Evolutionary conservation across 768 basidiomycete genomes (phyloP).

Genomic region (Russula abietina): DNA sequence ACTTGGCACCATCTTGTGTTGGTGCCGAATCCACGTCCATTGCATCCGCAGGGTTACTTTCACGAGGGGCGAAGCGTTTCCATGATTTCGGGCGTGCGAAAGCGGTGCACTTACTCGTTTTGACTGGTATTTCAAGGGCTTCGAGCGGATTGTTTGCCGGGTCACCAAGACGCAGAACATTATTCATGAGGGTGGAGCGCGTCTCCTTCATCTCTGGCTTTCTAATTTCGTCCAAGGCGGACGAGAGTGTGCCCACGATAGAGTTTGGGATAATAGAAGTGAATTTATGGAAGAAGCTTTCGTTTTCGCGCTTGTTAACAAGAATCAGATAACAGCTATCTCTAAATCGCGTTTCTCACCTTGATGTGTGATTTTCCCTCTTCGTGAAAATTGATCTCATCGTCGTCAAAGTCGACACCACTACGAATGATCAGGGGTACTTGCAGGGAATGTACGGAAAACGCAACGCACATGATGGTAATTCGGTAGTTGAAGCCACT

Average conservation of each 20-base stretch:
- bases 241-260: slow-evolving; percentile 56
- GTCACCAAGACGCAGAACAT: slow-evolving; percentile 74
- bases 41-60: slow-evolving; percentile 29
- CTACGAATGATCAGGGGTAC: slow-evolving; percentile 36
- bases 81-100: slow-evolving; percentile 61
- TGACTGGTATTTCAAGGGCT: slow-evolving; percentile 67
- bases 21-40: slow-evolving; percentile 29
- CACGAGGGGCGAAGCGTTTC: slow-evolving; percentile 63
- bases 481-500: slow-evolving; percentile 50
- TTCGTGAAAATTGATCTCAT: slow-evolving; percentile 55
- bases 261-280: slow-evolving; percentile 40
- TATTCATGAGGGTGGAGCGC: slow-evolving; percentile 61
- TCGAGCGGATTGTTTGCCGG: slow-evolving; percentile 57
- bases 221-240: slow-evolving; percentile 55
- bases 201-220: slow-evolving; percentile 59
- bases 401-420: slow-evolving; percentile 86
- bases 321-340: background rate
- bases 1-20: slow-evolving; percentile 13
- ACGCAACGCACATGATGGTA: slow-evolving; percentile 63
- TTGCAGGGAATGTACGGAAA: background rate
- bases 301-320: slow-evolving; percentile 57
- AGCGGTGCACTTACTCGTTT: slow-evolving; percentile 76
- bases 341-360: slow-evolving; percentile 38
- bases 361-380: slow-evolving; percentile 67
- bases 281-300: slow-evolving; percentile 59